phyloP scores from a whole-genome alignment of 139 green algal genomes.

The Closterium sp. region DNA sequence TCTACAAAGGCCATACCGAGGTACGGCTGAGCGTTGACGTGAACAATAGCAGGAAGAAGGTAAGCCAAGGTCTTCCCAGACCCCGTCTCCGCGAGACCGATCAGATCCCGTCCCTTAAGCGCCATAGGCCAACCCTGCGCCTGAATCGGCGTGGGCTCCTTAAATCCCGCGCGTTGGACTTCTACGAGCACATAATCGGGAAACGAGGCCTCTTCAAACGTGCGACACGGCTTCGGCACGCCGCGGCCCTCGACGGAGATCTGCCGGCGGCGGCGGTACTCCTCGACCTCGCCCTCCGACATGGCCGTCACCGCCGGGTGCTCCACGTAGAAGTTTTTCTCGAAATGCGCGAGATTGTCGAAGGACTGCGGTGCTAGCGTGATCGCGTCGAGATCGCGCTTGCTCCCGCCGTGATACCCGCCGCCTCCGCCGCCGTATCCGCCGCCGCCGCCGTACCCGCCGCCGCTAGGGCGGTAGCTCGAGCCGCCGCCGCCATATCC shows the following conservation, averaged over 20 bases:
- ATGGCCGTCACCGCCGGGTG: constrained; percentile 75
- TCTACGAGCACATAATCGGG: constrained; percentile 85
- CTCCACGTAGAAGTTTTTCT: constrained; percentile 94
- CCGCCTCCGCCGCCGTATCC: constrained; percentile 18
- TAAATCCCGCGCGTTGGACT: constrained; percentile 76
- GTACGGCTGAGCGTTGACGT: constrained; percentile 91
- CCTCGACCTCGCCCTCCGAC: constrained; percentile 65
- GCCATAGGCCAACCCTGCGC: constrained; percentile 81
- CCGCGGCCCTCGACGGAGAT: constrained; percentile 68
- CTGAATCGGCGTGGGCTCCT: constrained; percentile 80
- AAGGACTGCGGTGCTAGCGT: constrained; percentile 72
- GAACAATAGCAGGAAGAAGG: constrained; percentile 79
- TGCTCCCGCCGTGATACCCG: constrained; percentile 25
- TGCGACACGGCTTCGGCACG: constrained; percentile 70
- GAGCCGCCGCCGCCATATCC: constrained; percentile 23
- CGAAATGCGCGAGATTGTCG: constrained; percentile 75
- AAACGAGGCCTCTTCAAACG: constrained; percentile 79
- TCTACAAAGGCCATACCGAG: constrained; percentile 56
- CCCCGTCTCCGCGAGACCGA: constrained; percentile 85
- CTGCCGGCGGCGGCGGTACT: constrained; percentile 64
- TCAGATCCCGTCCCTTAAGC: constrained; percentile 74
- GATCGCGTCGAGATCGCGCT: constrained; percentile 71
- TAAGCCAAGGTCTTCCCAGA: constrained; percentile 84
- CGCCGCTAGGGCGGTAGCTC: background rate
- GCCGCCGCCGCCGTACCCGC: background rate